phyloP scores from a whole-genome alignment of 805 yeast species.

The Starmerella asiatica region DNA sequence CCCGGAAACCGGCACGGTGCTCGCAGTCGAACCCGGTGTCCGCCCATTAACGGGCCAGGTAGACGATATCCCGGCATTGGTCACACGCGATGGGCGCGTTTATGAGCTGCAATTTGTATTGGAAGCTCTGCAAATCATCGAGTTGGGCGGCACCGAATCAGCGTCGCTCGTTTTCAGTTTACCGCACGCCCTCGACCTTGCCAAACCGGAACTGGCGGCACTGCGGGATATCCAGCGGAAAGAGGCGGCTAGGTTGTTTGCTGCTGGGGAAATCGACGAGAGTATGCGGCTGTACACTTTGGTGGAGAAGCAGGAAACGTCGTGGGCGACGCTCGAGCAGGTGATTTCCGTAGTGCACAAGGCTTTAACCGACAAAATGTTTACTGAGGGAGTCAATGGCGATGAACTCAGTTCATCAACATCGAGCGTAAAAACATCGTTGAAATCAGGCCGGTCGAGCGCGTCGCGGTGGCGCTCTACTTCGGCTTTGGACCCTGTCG shows the following conservation, averaged over 20 bases:
- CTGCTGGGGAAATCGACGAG: slow-evolving; percentile 5
- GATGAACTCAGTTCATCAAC: background rate
- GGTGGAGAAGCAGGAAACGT: slow-evolving; percentile 13
- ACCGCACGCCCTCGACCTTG: background rate
- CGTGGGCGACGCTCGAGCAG: background rate
- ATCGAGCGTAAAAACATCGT: background rate
- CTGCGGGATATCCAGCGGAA: slow-evolving; percentile 7
- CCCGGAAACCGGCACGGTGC: slow-evolving; percentile 11
- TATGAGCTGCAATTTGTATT: background rate
- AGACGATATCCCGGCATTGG: background rate
- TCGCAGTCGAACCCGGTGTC: background rate
- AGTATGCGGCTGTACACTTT: slow-evolving; percentile 12
- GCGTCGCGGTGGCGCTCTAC: background rate
- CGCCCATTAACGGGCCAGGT: background rate
- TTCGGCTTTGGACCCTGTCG: slow-evolving; percentile 13
- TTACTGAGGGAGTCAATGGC: background rate
- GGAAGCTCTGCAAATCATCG: background rate
- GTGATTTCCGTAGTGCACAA: background rate
- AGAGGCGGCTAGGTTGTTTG: slow-evolving; percentile 9
- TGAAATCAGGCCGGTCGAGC: background rate
- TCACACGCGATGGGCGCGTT: background rate
- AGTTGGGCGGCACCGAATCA: slow-evolving; percentile 6
- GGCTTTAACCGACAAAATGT: background rate
- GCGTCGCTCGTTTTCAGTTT: slow-evolving; percentile 12
- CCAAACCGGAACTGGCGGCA: background rate